Evolutionary conservation across 805 yeast species (phyloP), one percentile per base, ranked within the genome.

Genomic region (Saturnispora diversa): DNA sequence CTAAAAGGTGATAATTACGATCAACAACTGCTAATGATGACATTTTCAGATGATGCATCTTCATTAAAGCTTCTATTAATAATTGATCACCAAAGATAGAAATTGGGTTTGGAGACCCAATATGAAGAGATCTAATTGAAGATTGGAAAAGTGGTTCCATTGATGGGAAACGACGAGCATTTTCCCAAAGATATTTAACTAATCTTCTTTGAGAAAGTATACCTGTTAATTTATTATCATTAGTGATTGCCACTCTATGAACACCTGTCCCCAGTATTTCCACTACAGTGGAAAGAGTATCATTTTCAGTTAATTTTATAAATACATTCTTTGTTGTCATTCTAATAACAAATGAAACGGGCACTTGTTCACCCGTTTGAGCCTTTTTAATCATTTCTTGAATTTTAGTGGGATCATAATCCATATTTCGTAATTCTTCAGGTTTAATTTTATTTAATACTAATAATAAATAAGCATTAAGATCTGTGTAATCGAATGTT

Each of bases 21-120:
- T 92, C 97, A 37, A 90, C 83, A 10, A 92, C 96, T 0, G 98
- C 97, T 29, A 90, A 72, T 15, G 97, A 87, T 3, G 94, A 81
- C 21, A 92, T 86, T 49, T 85, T 76, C 48, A 82, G 81, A 31
- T 68, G 69, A 59, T 84, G 84, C 97, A 90, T 90, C 53, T 77
- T 78, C 52, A 76, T 68, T 41, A 90, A 72, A 2, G 95, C 97
- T 53, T 86, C 94, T 41, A 90, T 82, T 50, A 90, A 72, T 2
- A 79, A 75, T 51, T 83, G 88, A 50, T 90, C 97, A 32, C 94
- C 97, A 50, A 68, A 78, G 31, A 92, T 83, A 7, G 92, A 75
- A 22, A 87, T 72, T 21, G 94, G 94, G 40, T 76, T 69, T 15
- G 71, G 46, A 46, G 72, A 59, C 6, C 97, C 97, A 42, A 92